phyloP scores from a whole-genome alignment of 768 basidiomycete species.

The Suillus decipiens region DNA sequence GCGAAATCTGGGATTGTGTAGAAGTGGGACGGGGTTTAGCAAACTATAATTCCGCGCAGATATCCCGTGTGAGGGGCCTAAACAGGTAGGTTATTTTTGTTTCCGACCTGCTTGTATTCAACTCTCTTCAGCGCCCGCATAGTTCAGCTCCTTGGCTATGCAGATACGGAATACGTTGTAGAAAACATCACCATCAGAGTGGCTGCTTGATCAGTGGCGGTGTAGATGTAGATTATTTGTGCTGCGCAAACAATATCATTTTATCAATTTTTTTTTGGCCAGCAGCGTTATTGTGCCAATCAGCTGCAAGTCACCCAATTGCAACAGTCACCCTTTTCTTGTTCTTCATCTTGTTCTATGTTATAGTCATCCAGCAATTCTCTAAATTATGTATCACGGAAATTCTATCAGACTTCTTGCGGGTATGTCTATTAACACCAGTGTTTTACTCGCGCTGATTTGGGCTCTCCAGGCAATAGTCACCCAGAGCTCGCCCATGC shows the following conservation, averaged over 20 bases:
- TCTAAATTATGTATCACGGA: conserved; percentile 72
- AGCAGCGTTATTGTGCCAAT: conserved; percentile 1
- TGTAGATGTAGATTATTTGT: conserved; percentile 29
- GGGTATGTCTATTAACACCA: conserved; percentile 44
- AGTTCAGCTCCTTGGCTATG: conserved; percentile 82
- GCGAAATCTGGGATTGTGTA: conserved; percentile 66
- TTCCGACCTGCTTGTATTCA: conserved; percentile 7
- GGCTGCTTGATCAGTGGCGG: conserved; percentile 46
- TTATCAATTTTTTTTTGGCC: conserved; percentile 9
- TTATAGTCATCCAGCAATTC: conserved; percentile 19
- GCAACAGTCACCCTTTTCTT: conserved; percentile 11
- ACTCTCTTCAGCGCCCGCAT: conserved; percentile 66
- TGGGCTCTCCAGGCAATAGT: conserved; percentile 75
- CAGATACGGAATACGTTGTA: conserved; percentile 96
- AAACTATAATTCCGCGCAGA: conserved; percentile 95
- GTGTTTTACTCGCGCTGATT: conserved; percentile 16
- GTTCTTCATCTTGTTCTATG: conserved; percentile 10
- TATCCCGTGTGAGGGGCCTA: conserved; percentile 81
- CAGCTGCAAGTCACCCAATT: conserved; percentile 1
- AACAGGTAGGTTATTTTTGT: conserved; percentile 70
- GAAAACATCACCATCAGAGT: conserved; percentile 88
- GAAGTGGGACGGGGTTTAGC: conserved; percentile 95
- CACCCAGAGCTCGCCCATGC: conserved; percentile 96
- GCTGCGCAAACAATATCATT: conserved; percentile 15
- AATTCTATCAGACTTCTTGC: conserved; percentile 77